phyloP scores from a whole-genome alignment of 2,329 filamentous ascomycete genomes.

The Fusarium sp. region DNA sequence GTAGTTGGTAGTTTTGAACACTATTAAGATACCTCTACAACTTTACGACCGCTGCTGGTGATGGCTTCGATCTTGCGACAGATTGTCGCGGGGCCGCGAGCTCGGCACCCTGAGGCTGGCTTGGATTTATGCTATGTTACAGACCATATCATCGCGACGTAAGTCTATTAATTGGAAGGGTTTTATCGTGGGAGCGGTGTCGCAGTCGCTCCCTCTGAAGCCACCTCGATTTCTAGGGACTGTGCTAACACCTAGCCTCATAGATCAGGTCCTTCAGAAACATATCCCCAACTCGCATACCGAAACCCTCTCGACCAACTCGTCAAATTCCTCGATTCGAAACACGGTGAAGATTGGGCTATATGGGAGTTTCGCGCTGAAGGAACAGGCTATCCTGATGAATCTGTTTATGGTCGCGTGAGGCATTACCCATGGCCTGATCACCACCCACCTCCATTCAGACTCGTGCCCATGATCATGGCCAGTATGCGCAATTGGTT shows the following conservation, averaged over 20 bases:
- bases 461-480: constrained; percentile 87
- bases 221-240: neutral
- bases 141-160: constrained; percentile 76
- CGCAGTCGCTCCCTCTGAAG: fast-evolving
- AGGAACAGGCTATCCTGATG: constrained; percentile 93
- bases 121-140: constrained; percentile 97
- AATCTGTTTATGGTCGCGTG: constrained; percentile 85
- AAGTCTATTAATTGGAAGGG: constrained; percentile 33
- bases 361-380: constrained; percentile 99
- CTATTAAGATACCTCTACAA: too few species aligned
- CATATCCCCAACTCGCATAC: constrained; percentile 91
- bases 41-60: neutral
- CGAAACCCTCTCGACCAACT: constrained; percentile 91
- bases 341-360: constrained; percentile 86
- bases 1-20: neutral
- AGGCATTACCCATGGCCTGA: constrained; percentile 97
- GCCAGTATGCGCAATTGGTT: constrained; percentile 94
- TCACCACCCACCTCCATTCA: constrained; percentile 95
- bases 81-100: constrained; percentile 88
- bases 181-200: fast-evolving
- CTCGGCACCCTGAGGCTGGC: constrained; percentile 85
- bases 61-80: constrained; percentile 86
- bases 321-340: constrained; percentile 86
- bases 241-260: constrained; percentile 42
- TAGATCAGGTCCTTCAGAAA: constrained; percentile 89